phyloP scores from a whole-genome alignment of 495 filamentous ascomycete species.

The Daldinia caldariorum region DNA sequence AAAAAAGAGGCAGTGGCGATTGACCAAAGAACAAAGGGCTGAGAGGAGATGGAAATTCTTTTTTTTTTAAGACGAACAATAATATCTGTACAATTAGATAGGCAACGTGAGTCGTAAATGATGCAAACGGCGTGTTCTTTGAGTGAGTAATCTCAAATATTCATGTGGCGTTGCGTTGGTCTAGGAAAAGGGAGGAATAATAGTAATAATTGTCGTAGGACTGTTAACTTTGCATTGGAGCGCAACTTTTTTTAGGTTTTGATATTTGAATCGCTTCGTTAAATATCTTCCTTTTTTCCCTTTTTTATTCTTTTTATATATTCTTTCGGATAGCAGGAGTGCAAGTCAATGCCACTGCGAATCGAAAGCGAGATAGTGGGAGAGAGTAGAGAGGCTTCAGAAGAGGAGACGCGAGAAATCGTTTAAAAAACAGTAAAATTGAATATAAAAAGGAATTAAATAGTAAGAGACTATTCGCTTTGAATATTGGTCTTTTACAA shows the following conservation, averaged over 20 bases:
- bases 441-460: slow-evolving; percentile 19
- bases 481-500: slow-evolving; percentile 32
- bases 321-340: slow-evolving; percentile 53
- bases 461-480: slow-evolving; percentile 15
- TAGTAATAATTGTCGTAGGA: slow-evolving; percentile 37
- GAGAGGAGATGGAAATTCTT: slow-evolving; percentile 39
- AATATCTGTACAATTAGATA: slow-evolving; percentile 34
- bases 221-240: slow-evolving; percentile 40
- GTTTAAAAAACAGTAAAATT: not conserved
- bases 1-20: slow-evolving; percentile 47
- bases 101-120: slow-evolving; percentile 42
- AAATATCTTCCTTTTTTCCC: slow-evolving; percentile 11
- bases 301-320: slow-evolving; percentile 17
- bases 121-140: slow-evolving; percentile 51
- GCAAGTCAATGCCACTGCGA: slow-evolving; percentile 60
- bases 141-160: slow-evolving; percentile 20
- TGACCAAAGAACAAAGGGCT: slow-evolving; percentile 47
- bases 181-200: slow-evolving; percentile 33
- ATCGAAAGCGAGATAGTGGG: slow-evolving; percentile 44
- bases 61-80: slow-evolving; percentile 8
- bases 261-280: slow-evolving; percentile 34
- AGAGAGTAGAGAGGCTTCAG: slow-evolving; percentile 25
- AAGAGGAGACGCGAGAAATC: slow-evolving; percentile 26
- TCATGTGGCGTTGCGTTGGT: slow-evolving; percentile 19
- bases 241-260: not conserved